Percentiles rank a stretch among this genome's conserved stretches.
These are phyloP conservation scores for Leptographium procerum DNA, from an alignment of 2,329 filamentous ascomycete genomes.

Conservation along the genomic window DNA sequence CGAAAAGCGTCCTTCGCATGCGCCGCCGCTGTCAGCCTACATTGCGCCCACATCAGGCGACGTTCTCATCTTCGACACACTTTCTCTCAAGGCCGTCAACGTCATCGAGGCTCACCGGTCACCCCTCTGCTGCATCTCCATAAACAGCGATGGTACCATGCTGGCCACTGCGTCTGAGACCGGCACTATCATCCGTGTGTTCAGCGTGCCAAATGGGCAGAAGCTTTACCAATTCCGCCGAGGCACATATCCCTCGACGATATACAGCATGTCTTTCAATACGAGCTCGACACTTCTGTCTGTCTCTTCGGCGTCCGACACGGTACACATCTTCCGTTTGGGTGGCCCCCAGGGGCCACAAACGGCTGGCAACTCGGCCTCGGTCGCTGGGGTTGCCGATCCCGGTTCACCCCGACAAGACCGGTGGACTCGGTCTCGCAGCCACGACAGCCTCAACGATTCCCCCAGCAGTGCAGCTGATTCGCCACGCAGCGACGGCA, in stretches of 20 bases:
- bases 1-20: constrained; percentile 60
- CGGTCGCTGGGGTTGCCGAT: constrained; percentile 13
- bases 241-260: constrained; percentile 88
- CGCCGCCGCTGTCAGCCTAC: constrained; percentile 68
- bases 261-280: constrained; percentile 99
- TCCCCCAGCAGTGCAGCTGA: constrained; percentile 33
- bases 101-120: constrained; percentile 92
- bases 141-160: constrained; percentile 86
- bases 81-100: constrained; percentile 84
- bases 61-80: constrained; percentile 83
- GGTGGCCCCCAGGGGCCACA: constrained; percentile 30
- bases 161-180: constrained; percentile 94
- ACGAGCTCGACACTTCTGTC: constrained; percentile 84
- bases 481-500: constrained; percentile 36
- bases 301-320: constrained; percentile 92
- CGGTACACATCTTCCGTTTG: constrained; percentile 90
- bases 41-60: constrained; percentile 80
- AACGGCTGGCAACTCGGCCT: constrained; percentile 13
- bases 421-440: constrained; percentile 42
- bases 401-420: constrained; percentile 31
- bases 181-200: constrained; percentile 92
- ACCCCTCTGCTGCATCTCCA: constrained; percentile 76
- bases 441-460: constrained; percentile 43
- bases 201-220: constrained; percentile 78
- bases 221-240: constrained; percentile 95